Conservation (phyloP, 1,284 basidiomycete genomes). For the Moniliophthora roreri region DNA sequence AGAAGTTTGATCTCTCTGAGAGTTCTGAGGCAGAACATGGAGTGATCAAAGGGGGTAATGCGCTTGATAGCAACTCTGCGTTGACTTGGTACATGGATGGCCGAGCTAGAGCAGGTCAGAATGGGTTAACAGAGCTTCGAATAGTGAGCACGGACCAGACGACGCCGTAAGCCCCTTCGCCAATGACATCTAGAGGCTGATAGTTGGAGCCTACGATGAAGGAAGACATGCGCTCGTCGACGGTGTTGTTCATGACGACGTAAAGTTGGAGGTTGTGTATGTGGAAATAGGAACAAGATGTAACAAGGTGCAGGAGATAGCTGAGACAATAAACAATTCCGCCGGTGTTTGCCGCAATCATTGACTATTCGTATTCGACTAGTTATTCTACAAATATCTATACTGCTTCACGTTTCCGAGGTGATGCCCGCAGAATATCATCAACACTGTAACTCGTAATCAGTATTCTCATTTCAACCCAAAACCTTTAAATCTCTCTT, state of each 20-base stretch:
- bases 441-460: slow-evolving; percentile 49
- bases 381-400: slow-evolving; percentile 26
- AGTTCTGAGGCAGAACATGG: slow-evolving; percentile 77
- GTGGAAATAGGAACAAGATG: neutral
- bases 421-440: slow-evolving; percentile 66
- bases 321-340: no score
- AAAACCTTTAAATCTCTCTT: slow-evolving; percentile 30
- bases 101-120: slow-evolving; percentile 49
- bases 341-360: no score
- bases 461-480: no score
- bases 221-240: slow-evolving; percentile 50
- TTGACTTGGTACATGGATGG: slow-evolving; percentile 59
- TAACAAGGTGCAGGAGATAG: no score
- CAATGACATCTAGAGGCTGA: slow-evolving; percentile 76
- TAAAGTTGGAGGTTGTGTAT: neutral
- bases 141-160: slow-evolving; percentile 46
- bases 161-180: slow-evolving; percentile 83
- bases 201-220: slow-evolving; percentile 69
- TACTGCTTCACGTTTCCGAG: slow-evolving; percentile 64
- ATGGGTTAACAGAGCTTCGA: neutral
- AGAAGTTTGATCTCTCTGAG: slow-evolving; percentile 83
- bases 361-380: no score
- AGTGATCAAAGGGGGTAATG: slow-evolving; percentile 84
- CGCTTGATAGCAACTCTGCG: slow-evolving; percentile 76
- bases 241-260: slow-evolving; percentile 16